Evolutionary conservation across 352 stramenopile genomes (phyloP).

Genomic region (Globisporangium solare): DNA sequence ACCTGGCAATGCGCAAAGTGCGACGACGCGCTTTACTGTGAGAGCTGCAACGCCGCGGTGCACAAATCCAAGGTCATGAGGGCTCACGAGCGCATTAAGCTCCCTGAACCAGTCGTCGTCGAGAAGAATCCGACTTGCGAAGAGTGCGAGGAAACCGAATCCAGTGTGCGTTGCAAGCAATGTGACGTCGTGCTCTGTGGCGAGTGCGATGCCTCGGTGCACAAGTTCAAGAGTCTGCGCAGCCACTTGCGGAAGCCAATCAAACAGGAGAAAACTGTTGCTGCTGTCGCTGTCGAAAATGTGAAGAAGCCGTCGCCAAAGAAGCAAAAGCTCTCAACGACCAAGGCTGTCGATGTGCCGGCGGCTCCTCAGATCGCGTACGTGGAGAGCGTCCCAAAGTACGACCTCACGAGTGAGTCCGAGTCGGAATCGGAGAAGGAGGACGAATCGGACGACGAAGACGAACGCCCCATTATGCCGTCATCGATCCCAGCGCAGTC

Average conservation of each 20-base stretch:
- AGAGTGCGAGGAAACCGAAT: constrained; percentile 41
- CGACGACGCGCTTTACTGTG: constrained; percentile 59
- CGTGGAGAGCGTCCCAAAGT: constrained; percentile 52
- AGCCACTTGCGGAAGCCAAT: constrained; percentile 34
- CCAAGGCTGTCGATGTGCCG: neutral
- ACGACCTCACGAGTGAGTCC: constrained; percentile 52
- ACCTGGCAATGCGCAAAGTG: constrained; percentile 52
- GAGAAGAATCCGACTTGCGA: constrained; percentile 30
- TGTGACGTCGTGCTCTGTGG: constrained; percentile 56
- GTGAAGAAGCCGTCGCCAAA: constrained; percentile 14
- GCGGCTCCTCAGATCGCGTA: constrained; percentile 10
- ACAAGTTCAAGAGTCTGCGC: constrained; percentile 70
- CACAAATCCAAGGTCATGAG: constrained; percentile 63
- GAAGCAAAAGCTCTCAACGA: constrained; percentile 16
- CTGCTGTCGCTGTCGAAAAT: neutral
- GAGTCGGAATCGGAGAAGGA: constrained; percentile 29
- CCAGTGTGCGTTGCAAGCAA: constrained; percentile 44
- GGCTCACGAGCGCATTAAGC: constrained; percentile 40
- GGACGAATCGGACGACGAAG: neutral
- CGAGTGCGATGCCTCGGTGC: constrained; percentile 51
- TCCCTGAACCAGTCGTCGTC: constrained; percentile 20
- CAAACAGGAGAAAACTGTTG: neutral
- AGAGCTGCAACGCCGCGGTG: constrained; percentile 48
- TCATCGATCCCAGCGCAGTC: no score
- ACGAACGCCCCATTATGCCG: no score